Evolutionary conservation across 495 filamentous ascomycete species (phyloP).

Genomic region (Evernia prunastri): DNA sequence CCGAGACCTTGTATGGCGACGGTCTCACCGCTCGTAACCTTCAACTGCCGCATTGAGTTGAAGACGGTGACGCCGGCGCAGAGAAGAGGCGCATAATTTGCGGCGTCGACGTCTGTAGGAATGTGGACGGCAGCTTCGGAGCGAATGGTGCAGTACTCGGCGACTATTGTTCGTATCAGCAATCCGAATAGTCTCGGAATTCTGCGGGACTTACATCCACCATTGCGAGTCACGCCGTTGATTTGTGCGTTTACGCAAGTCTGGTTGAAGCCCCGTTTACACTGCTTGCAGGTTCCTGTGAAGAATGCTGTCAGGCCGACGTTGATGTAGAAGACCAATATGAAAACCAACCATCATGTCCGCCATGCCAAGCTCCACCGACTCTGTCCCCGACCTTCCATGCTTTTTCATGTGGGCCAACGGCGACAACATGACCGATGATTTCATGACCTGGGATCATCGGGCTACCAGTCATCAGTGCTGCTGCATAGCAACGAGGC

Average conservation of each 20-base stretch:
- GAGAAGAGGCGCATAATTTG: constrained; percentile 53
- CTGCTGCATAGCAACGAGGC: neutral
- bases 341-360: constrained; percentile 34
- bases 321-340: neutral
- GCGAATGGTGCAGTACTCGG: constrained; percentile 55
- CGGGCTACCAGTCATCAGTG: constrained; percentile 17
- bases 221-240: constrained; percentile 48
- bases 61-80: constrained; percentile 67
- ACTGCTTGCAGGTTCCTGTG: constrained; percentile 35
- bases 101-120: constrained; percentile 49
- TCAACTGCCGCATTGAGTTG: constrained; percentile 56
- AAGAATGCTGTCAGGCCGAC: neutral
- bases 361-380: constrained; percentile 49
- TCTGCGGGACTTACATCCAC: constrained; percentile 40
- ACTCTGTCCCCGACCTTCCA: constrained; percentile 61
- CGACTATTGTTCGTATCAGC: constrained; percentile 33
- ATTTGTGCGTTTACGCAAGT: constrained; percentile 42
- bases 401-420: constrained; percentile 44
- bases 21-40: constrained; percentile 46
- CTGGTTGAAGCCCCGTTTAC: constrained; percentile 38
- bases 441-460: constrained; percentile 49
- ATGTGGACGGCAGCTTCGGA: constrained; percentile 54
- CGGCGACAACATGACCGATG: constrained; percentile 54
- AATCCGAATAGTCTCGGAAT: neutral
- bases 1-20: constrained; percentile 60